Evolutionary conservation across 2,329 filamentous ascomycete species (phyloP), one percentile per base, ranked within the genome.

Genomic region (Periconia macrospinosa): DNA sequence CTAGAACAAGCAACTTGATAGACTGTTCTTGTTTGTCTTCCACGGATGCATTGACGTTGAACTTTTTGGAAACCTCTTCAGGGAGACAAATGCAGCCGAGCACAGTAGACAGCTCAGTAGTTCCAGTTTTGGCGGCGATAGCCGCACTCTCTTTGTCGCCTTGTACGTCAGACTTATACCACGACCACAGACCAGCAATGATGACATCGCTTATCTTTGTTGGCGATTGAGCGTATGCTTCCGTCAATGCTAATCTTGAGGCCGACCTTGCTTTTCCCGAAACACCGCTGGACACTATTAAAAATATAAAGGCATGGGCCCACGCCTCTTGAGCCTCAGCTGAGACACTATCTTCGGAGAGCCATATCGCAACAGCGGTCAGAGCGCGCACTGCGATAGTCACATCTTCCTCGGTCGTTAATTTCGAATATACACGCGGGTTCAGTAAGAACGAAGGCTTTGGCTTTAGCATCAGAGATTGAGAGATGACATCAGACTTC

Each of bases 401-500:
- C 18, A 92, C 78, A 64, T 99, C 94, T 49, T 92, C 89, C 52
- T 88, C 86, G 0, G 80, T 76, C 2, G 82, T 81, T 20, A 96
- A 67, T 68, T 96, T 97, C 37, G 87, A 86, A 74, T 94, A 97
- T 6, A 96, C 85, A 56, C 90, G 88, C 33, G 89, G 83, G 65
- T 90, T 96, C 6, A 97, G 80, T 18, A 97, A 78, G 71, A 96
- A 94, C 0, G 93, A 96, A 14, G 90, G 87, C 70, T 96, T 96
- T 0, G 90, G 86, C n/a, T 87, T 86, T 37, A 86, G 73, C 1
- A 81, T 80, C 55, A 96, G 79, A 11, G 85, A 85, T 62, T 91
- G 86, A 47, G 86, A 83, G 20, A 82, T 72, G 23, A 92, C 76
- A 30, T 84, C 78, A 20, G 84, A 81, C 63, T 86, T 87, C 65